Evolutionary conservation across 1,284 basidiomycete species (phyloP), one percentile per base, ranked within the genome.

Genomic region (Rhodotorula glutinis): DNA sequence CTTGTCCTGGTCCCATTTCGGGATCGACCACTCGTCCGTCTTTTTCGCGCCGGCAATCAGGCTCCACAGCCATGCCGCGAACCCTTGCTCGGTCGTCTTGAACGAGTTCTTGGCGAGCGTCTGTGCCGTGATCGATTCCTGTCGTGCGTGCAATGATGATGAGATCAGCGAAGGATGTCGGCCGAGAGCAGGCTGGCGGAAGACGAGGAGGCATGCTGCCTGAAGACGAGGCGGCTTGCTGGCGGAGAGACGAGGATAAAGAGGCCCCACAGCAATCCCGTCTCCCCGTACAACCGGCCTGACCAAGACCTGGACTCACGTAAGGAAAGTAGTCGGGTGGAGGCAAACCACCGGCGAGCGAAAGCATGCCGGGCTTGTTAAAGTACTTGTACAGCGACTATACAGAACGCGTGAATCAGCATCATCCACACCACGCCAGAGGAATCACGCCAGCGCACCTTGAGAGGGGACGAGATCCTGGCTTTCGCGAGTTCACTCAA

Each of bases 381-480:
- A 81, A 78, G 75, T 86, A 87, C 76, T 84, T 85, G 71, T 82
- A 82, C 46, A 88, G 76, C 29, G 25, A 21, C 63, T 53, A 40
- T 53, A 38, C 27, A 43, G 19, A 11, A 8, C n/a, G n/a, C 4
- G 9, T n/a, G 17, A 23, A 14, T 41, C 23, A 40, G 8, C 53
- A 11, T n/a, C 23, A 11, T 8, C 33, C 53, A 10, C 38, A 38
- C 4, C 53, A 41, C 56, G 19, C 19, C 25, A 17, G 23, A 25
- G 9, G 13, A 21, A 21, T 7, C 4, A 38, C 14, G 17, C 13
- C 4, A 7, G 53, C 29, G 49, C 59, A 44, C 53, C 78, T 91
- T 91, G 63, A 92, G 79, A 3, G 87, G 86, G 53, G 85, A 88
- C 2, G 79, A 71, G 41, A 75, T 64, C 43, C 89, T 80, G 47